Base-by-base conservation (phyloP, 1,139 yeast species). In the Hemisphaericaspora xylanilytica region DNA sequence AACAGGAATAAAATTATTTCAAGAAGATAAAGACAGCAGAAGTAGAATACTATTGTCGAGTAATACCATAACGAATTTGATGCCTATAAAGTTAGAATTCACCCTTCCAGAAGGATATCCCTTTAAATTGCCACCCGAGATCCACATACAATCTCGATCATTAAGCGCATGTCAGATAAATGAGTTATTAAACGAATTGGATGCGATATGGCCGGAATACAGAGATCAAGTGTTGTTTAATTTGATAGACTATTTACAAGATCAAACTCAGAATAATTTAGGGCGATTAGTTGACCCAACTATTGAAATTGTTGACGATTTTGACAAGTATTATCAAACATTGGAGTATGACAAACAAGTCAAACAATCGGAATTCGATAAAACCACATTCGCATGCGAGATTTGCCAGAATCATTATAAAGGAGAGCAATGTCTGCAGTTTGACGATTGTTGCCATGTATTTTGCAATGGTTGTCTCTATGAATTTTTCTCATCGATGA, bases 351-450 rank as follows among this genome's bases (percentile, higher is more conserved):
- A 47, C 31, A 27, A 17, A 15, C 16, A 28, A 4, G 17, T 26
- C n/a, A 37, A 35, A n/a, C 44, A 52, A 15, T 46, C 54, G 1
- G 59, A 62, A 13, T 75, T 77, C 48, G 49, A 67, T 5, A 40
- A 47, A 10, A 53, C 56, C 24, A 67, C 81, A 2, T 80, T 70
- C 48, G 51, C 61, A 2, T 83, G 89, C 53, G 78, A 74, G 14
- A 80, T 82, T 2, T 82, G 89, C 49, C 81, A 79, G 49, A 70
- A 65, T 27, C 69, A 64, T 30, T 61, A 61, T 39, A 75, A 73
- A 45, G 89, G 90, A 2, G 36, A 39, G 0, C 45, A 53, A 2
- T 72, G 79, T 51, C 63, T 70, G 6, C 46, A 57, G 41, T 62
- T 81, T 35, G 66, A 65, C 0, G 53, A 56, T 1, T 79, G 85